Base-by-base conservation (phyloP, 768 basidiomycete genomes). In the Sistotremastrum niveocremeum region DNA sequence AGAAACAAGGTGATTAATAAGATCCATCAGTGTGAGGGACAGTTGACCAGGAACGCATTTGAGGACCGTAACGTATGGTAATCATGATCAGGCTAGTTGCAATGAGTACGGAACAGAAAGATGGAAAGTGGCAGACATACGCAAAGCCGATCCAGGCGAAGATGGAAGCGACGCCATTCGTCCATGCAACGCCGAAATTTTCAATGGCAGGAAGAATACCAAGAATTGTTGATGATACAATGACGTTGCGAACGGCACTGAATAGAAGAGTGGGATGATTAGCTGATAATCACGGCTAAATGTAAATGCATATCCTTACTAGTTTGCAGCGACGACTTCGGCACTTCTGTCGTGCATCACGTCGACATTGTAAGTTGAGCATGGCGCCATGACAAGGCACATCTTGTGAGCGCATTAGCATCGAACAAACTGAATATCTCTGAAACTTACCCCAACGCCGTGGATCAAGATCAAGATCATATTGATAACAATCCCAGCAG, bases 401-500 rank as follows among this genome's bases (percentile, higher is more conserved):
- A 76, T 69, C 79, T 81, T 39, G 33, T 3, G 37, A n/a, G 37
- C 44, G 6, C 48, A 2, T 20, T 2, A 20, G 20, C 20, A 20
- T 20, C n/a, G n/a, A n/a, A n/a, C n/a, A n/a, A n/a, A n/a, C 4
- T 32, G 31, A 37, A 32, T 41, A 6, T n/a, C n/a, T n/a, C n/a
- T n/a, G 20, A n/a, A n/a, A n/a, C n/a, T 44, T 54, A 83, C 82
- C 30, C 81, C 81, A n/a, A 80, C 33, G n/a, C 81, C 76, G 46
- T 81, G 82, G 36, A 73, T 46, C 52, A 82, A 83, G 6, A 85
- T 53, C 48, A 72, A 79, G 0, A 72, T 20, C 4, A 81, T 59
- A 51, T 69, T 73, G 8, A 77, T 53, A 1, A 60, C 57, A 30
- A 84, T 59, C 3, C 81, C 81, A 1, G 64, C 38, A 1, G 49